Base-by-base conservation (phyloP, 345 rosid species). In the Theobroma cacao region DNA sequence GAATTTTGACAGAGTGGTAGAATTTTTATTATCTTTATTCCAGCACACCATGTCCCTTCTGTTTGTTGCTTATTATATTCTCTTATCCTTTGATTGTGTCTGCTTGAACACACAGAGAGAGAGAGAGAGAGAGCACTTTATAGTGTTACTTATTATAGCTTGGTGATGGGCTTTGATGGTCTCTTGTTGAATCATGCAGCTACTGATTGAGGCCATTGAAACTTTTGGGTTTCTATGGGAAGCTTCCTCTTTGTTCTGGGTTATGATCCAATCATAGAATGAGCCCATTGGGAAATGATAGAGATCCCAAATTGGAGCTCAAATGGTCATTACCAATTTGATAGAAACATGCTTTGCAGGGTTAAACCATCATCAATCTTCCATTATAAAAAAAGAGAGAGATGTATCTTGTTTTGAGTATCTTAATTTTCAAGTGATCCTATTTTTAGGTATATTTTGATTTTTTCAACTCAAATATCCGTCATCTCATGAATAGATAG, bases 31-130 rank as follows among this genome's bases (percentile, higher is more conserved):
- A 15, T 15, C 38, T 20, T 50, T 70, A 28, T 47, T 17, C 31
- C 74, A 30, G 59, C 40, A 30, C 41, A 30, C 40, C 61, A 71
- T 71, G 61, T 50, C 60, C 75, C 60, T 50, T 50, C 13, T 71
- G 43, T 18, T 71, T 4, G 59, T 70, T 70, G 28, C n/a, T 50
- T 56, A 10, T 28, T 47, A 47, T 28, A 10, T 41, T 68, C 55
- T 68, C 55, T 18, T 10, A 71, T 71, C 60, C 28, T 18, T 71
- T 31, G 73, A 50, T 31, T 31, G 26, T 20, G 18, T 31, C 60
- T 30, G 22, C 43, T 48, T 71, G 41, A 50, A n/a, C n/a, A n/a
- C n/a, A n/a, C 43, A 50, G n/a, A 48, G 55, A 48, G 4, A 13
- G 15, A 41, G 13, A 26, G 11, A 48, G 15, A 70, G 10, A 12